These are phyloP conservation scores for Phaeolepiota aurea DNA, from an alignment of 768 basidiomycete species.

Conservation along the genomic window DNA sequence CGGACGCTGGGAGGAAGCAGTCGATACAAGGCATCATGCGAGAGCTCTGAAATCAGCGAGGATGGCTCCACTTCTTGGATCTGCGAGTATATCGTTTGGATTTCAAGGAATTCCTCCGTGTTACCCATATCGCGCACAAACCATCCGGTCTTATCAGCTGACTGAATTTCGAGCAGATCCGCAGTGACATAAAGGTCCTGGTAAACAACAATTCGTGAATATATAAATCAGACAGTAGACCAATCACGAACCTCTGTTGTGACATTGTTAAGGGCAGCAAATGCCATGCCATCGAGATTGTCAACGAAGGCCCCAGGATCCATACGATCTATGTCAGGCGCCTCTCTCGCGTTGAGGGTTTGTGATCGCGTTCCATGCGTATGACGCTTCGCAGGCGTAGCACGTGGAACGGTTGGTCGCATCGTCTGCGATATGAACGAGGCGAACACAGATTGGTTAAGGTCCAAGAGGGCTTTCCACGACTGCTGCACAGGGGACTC, in stretches of 20 bases:
- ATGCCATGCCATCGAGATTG: slow-evolving; percentile 68
- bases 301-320: slow-evolving; percentile 68
- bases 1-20: slow-evolving; percentile 69
- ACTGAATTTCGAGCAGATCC: slow-evolving; percentile 77
- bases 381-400: slow-evolving; percentile 12
- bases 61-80: slow-evolving; percentile 70
- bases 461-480: slow-evolving; percentile 35
- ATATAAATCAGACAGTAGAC: not conserved
- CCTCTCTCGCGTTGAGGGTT: slow-evolving; percentile 31
- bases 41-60: slow-evolving; percentile 58
- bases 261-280: slow-evolving; percentile 68
- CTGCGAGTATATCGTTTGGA: slow-evolving; percentile 72
- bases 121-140: slow-evolving; percentile 51
- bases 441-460: slow-evolving; percentile 28
- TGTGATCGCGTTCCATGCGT: slow-evolving; percentile 18
- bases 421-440: slow-evolving; percentile 49
- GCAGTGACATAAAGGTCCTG: slow-evolving; percentile 74
- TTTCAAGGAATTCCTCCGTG: slow-evolving; percentile 58
- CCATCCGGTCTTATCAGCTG: slow-evolving; percentile 75
- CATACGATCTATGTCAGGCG: slow-evolving; percentile 58
- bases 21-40: slow-evolving; percentile 64
- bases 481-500: slow-evolving; percentile 38
- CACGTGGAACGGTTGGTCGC: slow-evolving; percentile 40
- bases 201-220: slow-evolving; percentile 1
- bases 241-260: slow-evolving; percentile 55